Base-by-base conservation (phyloP, 2,329 filamentous ascomycete species). In the Colletotrichum coccodes region DNA sequence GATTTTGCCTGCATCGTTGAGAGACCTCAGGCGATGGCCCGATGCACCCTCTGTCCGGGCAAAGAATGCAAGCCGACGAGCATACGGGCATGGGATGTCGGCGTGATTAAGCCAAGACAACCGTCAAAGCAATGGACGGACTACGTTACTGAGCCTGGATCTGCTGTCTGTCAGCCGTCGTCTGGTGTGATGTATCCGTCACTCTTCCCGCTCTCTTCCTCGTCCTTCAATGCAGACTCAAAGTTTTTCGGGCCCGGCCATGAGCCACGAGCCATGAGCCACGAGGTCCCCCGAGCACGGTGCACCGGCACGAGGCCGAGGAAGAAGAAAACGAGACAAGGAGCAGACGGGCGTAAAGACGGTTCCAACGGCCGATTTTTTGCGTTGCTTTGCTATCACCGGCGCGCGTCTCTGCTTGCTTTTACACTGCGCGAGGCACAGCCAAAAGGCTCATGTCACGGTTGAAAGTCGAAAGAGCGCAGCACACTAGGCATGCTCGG, bases 101-200 rank as follows among this genome's bases (percentile, higher is more conserved):
- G 46, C 32, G 23, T 30, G 38, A 32, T 21, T 26, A 44, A 23
- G 28, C 46, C 44, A 46, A 54, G 42, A 30, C 58, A 56, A 32
- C 28, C 59, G 42, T 56, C 64, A n/a, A 50, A 32, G 44, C 64
- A 57, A 52, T 26, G 42, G 44, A 36, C 64, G 42, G 56, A 32
- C 46, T 26, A 52, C 42, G 42, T 44, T 11, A 12, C 23, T 8
- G 26, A 12, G 12, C 11, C 28, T 21, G n/a, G 30, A 21, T n/a
- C 18, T 62, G 60, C 65, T 68, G 65, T 68, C 60, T 59, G 60
- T 54, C 53, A 64, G 60, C 53, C 54, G 47, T 53, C 65, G 61
- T 59, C 65, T 59, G 46, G 52, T 64, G 38, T 59, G 53, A 64
- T 60, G 52, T 40, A 34, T 42, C 63, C 49, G 58, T 49, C 32